Evolutionary conservation across 75 land plant species (phyloP).

Genomic region (Pseudotsuga menziesii): DNA sequence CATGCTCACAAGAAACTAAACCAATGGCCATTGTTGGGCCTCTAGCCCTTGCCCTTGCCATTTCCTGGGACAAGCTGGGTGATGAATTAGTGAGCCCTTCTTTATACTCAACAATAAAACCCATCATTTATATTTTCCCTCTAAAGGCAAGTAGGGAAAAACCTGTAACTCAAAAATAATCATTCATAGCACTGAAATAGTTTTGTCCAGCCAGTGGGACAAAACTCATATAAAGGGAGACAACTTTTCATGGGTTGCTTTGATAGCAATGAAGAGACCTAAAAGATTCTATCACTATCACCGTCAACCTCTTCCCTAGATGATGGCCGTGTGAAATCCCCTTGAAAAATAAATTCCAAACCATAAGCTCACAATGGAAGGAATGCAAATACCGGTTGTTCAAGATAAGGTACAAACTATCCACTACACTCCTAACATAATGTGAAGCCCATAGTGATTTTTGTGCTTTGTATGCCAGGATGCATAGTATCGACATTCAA

Average conservation of each 20-base stretch:
- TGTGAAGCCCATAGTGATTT: slow-evolving; percentile 81
- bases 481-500: slow-evolving; percentile 43
- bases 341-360: slow-evolving; percentile 88
- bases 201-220: too few relatives aligned
- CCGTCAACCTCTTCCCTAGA: too few relatives aligned
- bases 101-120: slow-evolving; percentile 88
- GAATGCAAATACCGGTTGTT: slow-evolving; percentile 91
- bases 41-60: slow-evolving; percentile 17
- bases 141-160: too few relatives aligned
- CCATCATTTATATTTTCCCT: too few relatives aligned
- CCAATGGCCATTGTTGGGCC: slow-evolving; percentile 94
- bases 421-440: slow-evolving; percentile 47
- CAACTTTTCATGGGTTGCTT: too few relatives aligned
- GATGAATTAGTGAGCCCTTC: slow-evolving; percentile 75
- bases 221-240: too few relatives aligned
- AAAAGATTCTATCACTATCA: too few relatives aligned
- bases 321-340: slow-evolving; percentile 88
- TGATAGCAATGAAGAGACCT: too few relatives aligned
- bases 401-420: slow-evolving; percentile 36
- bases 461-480: slow-evolving; percentile 57
- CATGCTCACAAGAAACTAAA: slow-evolving; percentile 82
- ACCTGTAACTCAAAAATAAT: too few relatives aligned
- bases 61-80: slow-evolving; percentile 22
- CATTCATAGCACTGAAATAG: too few relatives aligned
- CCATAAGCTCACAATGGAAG: slow-evolving; percentile 91